These are phyloP conservation scores for Delonix regia DNA, from an alignment of 306 rosid genomes.

Conservation along the genomic window DNA sequence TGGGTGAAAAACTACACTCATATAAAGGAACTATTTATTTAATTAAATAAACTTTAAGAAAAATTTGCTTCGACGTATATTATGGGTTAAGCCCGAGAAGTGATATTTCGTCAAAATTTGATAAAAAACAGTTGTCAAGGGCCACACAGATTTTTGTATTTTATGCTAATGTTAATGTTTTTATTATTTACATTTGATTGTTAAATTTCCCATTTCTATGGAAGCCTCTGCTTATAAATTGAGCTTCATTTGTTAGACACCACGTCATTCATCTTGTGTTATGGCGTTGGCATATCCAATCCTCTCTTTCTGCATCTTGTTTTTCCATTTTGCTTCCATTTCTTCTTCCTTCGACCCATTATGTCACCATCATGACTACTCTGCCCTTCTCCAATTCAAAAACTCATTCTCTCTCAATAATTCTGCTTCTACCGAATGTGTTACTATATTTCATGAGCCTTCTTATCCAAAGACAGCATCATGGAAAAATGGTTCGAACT, in stretches of 20 bases:
- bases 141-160: too few relatives aligned
- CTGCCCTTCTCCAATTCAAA: neutral
- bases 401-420: neutral
- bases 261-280: neutral
- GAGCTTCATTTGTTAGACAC: neutral
- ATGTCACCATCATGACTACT: neutral
- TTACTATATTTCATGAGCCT: neutral
- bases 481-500: slow-evolving; percentile 14
- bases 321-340: neutral
- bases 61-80: too few relatives aligned
- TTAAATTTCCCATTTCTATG: too few relatives aligned
- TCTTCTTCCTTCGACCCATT: neutral
- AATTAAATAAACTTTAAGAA: too few relatives aligned
- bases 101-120: too few relatives aligned
- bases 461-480: neutral
- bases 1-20: too few relatives aligned
- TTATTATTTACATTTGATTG: too few relatives aligned
- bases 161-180: too few relatives aligned
- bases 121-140: too few relatives aligned
- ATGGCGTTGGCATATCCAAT: neutral
- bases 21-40: too few relatives aligned
- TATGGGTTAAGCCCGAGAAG: too few relatives aligned
- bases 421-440: neutral
- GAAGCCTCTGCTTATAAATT: too few relatives aligned
- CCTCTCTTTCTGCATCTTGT: neutral